Conservation (phyloP, 306 rosid genomes). For the Hippophae rhamnoides region DNA sequence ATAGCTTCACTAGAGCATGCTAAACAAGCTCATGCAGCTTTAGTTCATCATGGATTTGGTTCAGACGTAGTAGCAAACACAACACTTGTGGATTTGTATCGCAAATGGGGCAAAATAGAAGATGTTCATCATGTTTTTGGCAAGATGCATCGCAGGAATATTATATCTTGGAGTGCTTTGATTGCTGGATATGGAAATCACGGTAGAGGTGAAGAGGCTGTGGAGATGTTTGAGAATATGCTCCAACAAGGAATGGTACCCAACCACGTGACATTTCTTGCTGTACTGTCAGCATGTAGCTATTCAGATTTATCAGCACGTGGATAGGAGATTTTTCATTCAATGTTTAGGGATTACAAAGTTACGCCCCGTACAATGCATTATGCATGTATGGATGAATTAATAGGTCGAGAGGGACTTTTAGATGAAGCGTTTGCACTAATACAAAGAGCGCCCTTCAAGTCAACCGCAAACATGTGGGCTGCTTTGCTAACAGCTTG, state of each 20-base stretch:
- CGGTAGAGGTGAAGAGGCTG: slow-evolving; percentile 65
- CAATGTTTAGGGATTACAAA: slow-evolving; percentile 61
- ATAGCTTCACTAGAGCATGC: slow-evolving; percentile 73
- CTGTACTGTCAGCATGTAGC: slow-evolving; percentile 73
- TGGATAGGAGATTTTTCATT: slow-evolving; percentile 70
- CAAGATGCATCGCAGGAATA: slow-evolving; percentile 52
- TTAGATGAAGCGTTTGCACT: slow-evolving; percentile 65
- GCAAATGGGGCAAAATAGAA: slow-evolving; percentile 88
- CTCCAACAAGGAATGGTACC: slow-evolving; percentile 52
- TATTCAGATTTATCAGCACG: slow-evolving; percentile 61
- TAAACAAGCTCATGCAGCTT: slow-evolving; percentile 79
- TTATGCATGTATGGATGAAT: slow-evolving; percentile 74
- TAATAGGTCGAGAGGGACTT: slow-evolving; percentile 72
- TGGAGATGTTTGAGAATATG: slow-evolving; percentile 68
- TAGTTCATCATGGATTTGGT: slow-evolving; percentile 70
- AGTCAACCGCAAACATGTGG: slow-evolving; percentile 88
- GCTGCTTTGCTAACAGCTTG: slow-evolving; percentile 88
- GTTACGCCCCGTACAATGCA: slow-evolving; percentile 92
- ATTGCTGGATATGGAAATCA: slow-evolving; percentile 82
- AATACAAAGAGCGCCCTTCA: slow-evolving; percentile 47
- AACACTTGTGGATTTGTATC: slow-evolving; percentile 69
- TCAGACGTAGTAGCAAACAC: slow-evolving; percentile 70
- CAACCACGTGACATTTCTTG: slow-evolving; percentile 80
- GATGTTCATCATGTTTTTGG: slow-evolving; percentile 66
- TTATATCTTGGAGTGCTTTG: slow-evolving; percentile 80